phyloP scores from a whole-genome alignment of 768 basidiomycete genomes.

The Strobilomyces confusus region DNA sequence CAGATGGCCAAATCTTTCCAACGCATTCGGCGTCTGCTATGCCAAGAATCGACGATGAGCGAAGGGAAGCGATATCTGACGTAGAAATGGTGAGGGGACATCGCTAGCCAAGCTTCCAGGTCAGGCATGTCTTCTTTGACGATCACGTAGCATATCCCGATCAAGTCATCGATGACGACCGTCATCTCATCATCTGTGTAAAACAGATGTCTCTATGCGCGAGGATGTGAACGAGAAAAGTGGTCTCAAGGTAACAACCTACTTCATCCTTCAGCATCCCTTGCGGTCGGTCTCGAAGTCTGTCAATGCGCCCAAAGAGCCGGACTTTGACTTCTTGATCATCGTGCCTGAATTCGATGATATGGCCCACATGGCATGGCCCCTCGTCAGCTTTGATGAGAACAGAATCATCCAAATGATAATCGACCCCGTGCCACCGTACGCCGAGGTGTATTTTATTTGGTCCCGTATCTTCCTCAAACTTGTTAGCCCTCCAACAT shows the following conservation, averaged over 20 bases:
- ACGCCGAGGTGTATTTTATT: constrained; percentile 39
- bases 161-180: constrained; percentile 36
- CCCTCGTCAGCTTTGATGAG: constrained; percentile 45
- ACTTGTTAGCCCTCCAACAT: constrained; percentile 38
- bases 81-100: constrained; percentile 59
- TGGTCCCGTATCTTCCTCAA: constrained; percentile 29
- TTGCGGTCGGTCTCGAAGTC: constrained; percentile 35
- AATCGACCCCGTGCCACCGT: constrained; percentile 42
- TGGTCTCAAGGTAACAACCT: background rate
- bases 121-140: constrained; percentile 31
- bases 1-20: constrained; percentile 45
- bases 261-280: constrained; percentile 56
- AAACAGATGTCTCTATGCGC: constrained; percentile 55
- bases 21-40: constrained; percentile 27
- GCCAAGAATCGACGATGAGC: constrained; percentile 38
- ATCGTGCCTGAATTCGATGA: constrained; percentile 33
- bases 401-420: constrained; percentile 62
- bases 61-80: constrained; percentile 48
- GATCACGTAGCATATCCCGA: constrained; percentile 48
- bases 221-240: background rate
- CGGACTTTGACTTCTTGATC: constrained; percentile 30
- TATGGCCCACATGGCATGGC: constrained; percentile 54
- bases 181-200: constrained; percentile 45
- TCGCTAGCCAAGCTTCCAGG: constrained; percentile 44
- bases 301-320: constrained; percentile 50